Evolutionary conservation across 2,329 filamentous ascomycete genomes (phyloP).

Genomic region (Phialophora verrucosa): DNA sequence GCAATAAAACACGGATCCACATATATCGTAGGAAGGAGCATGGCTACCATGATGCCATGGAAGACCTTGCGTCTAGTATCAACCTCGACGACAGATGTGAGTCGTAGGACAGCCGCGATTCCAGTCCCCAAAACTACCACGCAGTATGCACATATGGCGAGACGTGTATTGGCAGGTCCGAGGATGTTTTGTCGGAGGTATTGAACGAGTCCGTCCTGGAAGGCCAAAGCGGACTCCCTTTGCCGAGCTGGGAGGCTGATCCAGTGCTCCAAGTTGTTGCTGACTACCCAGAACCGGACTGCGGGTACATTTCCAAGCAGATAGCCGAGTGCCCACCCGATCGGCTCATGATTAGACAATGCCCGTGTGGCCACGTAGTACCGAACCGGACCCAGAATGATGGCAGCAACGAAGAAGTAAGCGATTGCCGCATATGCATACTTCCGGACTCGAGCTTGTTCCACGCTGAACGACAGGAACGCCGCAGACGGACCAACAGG

Average conservation of each 20-base stretch:
- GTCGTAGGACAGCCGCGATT: conserved; percentile 73
- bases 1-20: conserved; percentile 84
- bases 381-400: conserved; percentile 74
- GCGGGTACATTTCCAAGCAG: conserved; percentile 77
- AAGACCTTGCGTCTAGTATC: conserved; percentile 97
- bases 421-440: conserved; percentile 83
- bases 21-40: conserved; percentile 87
- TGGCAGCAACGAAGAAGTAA: conserved; percentile 69
- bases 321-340: conserved; percentile 93
- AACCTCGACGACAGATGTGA: conserved; percentile 81
- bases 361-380: conserved; percentile 71
- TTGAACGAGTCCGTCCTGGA: conserved; percentile 61
- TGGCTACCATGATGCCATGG: conserved; percentile 96
- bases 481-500: conserved; percentile 47
- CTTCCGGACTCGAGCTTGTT: conserved; percentile 76
- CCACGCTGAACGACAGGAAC: conserved; percentile 79
- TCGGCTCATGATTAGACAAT: conserved; percentile 74
- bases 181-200: conserved; percentile 67
- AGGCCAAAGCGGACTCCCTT: neutral
- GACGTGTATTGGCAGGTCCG: conserved; percentile 80
- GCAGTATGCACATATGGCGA: conserved; percentile 78
- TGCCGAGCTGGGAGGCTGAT: conserved; percentile 28
- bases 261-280: conserved; percentile 71
- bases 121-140: conserved; percentile 70
- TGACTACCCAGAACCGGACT: conserved; percentile 74